These are phyloP conservation scores for Talaromyces borbonicus DNA, from an alignment of 495 filamentous ascomycete genomes.

Conservation along the genomic window DNA sequence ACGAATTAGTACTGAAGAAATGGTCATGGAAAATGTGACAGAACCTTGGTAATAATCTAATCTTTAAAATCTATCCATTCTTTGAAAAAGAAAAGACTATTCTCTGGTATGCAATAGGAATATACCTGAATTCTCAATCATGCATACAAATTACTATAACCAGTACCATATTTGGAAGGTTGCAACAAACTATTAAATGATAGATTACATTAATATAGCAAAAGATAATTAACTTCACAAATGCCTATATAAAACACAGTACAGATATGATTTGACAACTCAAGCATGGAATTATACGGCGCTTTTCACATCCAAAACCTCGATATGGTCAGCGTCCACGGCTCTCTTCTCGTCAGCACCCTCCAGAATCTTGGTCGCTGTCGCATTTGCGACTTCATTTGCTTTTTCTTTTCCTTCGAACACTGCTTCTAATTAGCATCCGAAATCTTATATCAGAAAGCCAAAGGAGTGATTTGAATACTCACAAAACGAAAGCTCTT, in stretches of 20 bases:
- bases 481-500: constrained; percentile 56
- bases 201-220: too few relatives aligned
- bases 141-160: too few relatives aligned
- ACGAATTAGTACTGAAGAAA: too few relatives aligned
- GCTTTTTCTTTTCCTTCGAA: constrained; percentile 44
- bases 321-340: neutral
- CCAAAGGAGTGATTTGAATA: constrained; percentile 1
- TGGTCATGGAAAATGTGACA: too few relatives aligned
- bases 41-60: too few relatives aligned
- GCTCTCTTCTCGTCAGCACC: neutral
- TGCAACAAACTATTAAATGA: too few relatives aligned
- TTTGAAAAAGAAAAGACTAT: too few relatives aligned
- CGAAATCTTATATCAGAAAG: neutral
- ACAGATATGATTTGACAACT: neutral
- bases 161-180: too few relatives aligned
- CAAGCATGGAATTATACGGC: neutral
- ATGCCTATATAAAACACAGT: neutral
- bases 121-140: too few relatives aligned
- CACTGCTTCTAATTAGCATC: constrained; percentile 26
- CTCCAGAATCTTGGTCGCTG: constrained; percentile 30
- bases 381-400: constrained; percentile 30
- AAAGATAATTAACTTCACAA: neutral
- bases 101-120: too few relatives aligned
- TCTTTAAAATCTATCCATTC: too few relatives aligned
- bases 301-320: neutral